Base-by-base conservation (phyloP, 2,329 filamentous ascomycete genomes). In the Aureobasidium sp. region DNA sequence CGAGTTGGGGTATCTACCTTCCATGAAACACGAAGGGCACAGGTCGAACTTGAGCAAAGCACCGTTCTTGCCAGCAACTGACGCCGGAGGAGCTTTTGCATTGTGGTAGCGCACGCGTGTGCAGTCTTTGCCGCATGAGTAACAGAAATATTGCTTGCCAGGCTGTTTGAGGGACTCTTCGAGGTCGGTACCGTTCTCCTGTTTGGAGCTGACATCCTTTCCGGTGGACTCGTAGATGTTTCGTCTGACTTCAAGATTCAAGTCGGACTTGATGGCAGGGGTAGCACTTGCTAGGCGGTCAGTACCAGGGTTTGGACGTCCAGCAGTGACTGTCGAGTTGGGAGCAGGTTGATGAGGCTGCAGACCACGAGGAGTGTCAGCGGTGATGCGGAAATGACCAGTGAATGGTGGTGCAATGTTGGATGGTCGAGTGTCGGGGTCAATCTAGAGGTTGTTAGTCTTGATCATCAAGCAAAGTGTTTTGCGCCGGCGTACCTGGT, bases 331-430 rank as follows among this genome's bases (percentile, higher is more conserved):
- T 37, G 74, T 74, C 7, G 90, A 85, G 68, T 91, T 89, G 1
- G 91, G 87, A 20, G 89, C 89, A 20, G 94, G 94, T 72, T 99
- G 94, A 84, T 93, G 96, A 27, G 93, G 89, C 74, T 97, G 93
- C 57, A 99, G 83, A 41, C 94, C 94, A 63, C 94, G 87, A 59
- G 94, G 94, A 0, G 94, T 99, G 73, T 99, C 94, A 71, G 91
- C 94, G 62, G 93, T 93, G 65, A 97, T 87, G 74, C 91, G 89
- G 83, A 99, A 99, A 74, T 99, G 94, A 42, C 94, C 94, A 4
- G 94, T 99, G 71, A 97, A 97, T 7, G 94, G 94, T 3, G 94
- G 93, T 0, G 93, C 93, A 68, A 97, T 93, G 73, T 92, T 94
- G 1, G 94, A 97, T 10, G 94, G 94, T 63, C 94, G 85, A 67